Evolutionary conservation across 768 basidiomycete species (phyloP).

Genomic region (Harrya chromipes): DNA sequence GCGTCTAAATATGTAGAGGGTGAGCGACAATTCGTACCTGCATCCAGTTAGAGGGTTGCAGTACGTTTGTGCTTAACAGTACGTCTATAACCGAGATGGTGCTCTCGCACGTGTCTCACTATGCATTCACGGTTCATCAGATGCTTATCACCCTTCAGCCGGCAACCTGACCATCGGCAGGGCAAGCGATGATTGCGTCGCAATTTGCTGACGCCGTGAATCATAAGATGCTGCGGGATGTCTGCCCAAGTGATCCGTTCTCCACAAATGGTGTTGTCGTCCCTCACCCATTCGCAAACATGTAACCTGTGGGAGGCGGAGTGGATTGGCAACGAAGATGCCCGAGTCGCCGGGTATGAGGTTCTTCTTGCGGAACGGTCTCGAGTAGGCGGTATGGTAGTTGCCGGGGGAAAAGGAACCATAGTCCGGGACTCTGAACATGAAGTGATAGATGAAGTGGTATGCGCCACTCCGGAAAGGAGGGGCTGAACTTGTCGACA

Average conservation of each 20-base stretch:
- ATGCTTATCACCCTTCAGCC: too few species aligned
- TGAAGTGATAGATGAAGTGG: neutral
- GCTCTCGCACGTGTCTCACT: slow-evolving; percentile 13
- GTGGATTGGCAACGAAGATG: too few species aligned
- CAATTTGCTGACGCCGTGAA: slow-evolving; percentile 3
- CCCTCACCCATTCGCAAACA: slow-evolving; percentile 8
- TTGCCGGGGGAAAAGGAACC: too few species aligned
- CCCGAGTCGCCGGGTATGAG: too few species aligned
- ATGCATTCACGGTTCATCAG: slow-evolving; percentile 21
- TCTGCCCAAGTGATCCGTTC: neutral
- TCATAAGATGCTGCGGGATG: slow-evolving; percentile 14
- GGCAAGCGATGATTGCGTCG: accelerated
- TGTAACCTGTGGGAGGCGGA: too few species aligned
- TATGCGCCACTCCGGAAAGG: neutral
- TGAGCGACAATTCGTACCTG: neutral
- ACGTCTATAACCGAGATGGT: slow-evolving; percentile 13
- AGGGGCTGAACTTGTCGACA: neutral
- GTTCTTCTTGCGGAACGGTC: neutral
- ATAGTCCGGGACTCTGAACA: neutral
- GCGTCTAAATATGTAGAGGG: neutral
- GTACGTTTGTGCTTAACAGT: too few species aligned
- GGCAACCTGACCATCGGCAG: slow-evolving; percentile 16
- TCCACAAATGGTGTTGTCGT: slow-evolving; percentile 1
- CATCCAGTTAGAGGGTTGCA: neutral
- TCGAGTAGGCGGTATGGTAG: too few species aligned